Evolutionary conservation across 2,329 filamentous ascomycete species (phyloP).

Genomic region (Cladosporium sp.): DNA sequence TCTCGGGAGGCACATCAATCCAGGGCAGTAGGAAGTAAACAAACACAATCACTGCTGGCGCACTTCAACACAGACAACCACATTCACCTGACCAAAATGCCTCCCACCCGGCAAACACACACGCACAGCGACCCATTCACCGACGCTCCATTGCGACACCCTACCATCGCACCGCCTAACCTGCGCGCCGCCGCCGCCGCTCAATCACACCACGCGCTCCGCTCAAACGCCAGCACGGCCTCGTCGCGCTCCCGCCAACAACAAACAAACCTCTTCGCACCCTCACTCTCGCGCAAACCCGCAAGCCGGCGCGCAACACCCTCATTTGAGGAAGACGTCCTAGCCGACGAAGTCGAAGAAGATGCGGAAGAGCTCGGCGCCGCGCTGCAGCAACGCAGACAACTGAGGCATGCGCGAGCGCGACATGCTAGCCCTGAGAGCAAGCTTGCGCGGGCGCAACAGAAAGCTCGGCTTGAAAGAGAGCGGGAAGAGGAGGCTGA

Average conservation of each 20-base stretch:
- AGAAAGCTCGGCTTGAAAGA: slow-evolving; percentile 9
- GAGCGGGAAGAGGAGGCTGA: slow-evolving; percentile 14
- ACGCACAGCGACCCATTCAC: slow-evolving; percentile 5
- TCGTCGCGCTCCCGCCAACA: slow-evolving; percentile 15
- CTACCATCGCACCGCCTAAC: slow-evolving; percentile 15
- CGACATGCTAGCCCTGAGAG: slow-evolving; percentile 3
- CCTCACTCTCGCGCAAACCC: slow-evolving; percentile 14
- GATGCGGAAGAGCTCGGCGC: slow-evolving; percentile 8
- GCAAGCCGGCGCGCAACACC: slow-evolving; percentile 14
- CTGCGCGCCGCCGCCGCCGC: slow-evolving; percentile 14
- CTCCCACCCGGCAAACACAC: slow-evolving; percentile 3
- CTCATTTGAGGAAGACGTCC: slow-evolving; percentile 15
- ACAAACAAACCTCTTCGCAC: slow-evolving; percentile 20
- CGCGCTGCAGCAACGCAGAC: slow-evolving; percentile 11
- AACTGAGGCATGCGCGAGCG: not conserved
- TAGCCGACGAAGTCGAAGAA: slow-evolving; percentile 14
- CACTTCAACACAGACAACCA: not conserved
- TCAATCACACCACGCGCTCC: slow-evolving; percentile 5
- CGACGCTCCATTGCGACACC: slow-evolving; percentile 14
- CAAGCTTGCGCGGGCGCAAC: slow-evolving; percentile 16
- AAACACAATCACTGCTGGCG: not conserved
- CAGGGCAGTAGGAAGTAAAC: not conserved
- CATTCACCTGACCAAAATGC: slow-evolving; percentile 9
- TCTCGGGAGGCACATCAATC: not conserved
- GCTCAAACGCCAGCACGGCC: slow-evolving; percentile 19